Evolutionary conservation across 2,329 filamentous ascomycete genomes (phyloP).

Genomic region (Trichoderma sp.): DNA sequence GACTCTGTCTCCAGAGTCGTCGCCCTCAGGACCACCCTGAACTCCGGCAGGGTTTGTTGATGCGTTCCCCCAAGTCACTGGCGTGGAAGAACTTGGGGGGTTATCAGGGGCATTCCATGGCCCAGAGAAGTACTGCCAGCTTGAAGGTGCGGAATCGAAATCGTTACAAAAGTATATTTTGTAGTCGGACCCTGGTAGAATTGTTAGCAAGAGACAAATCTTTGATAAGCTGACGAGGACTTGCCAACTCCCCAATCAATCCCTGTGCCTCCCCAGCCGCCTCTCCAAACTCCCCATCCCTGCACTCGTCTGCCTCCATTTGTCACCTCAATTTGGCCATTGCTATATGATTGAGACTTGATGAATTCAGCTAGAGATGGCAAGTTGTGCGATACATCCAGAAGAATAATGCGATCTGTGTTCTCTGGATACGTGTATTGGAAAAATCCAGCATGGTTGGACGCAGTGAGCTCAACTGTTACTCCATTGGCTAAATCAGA

Average conservation of each 20-base stretch:
- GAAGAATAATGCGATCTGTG: constrained; percentile 47
- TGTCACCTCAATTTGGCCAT: constrained; percentile 45
- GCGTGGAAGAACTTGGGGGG: constrained; percentile 44
- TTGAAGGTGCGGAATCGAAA: constrained; percentile 31
- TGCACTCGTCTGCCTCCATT: constrained; percentile 46
- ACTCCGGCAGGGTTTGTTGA: constrained; percentile 59
- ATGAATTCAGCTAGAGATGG: constrained; percentile 43
- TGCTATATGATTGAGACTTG: constrained; percentile 48
- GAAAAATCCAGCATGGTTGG: constrained; percentile 55
- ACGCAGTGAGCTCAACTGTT: constrained; percentile 52
- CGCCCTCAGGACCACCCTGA: constrained; percentile 54
- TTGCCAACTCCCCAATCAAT: constrained; percentile 27
- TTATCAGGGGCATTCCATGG: constrained; percentile 25
- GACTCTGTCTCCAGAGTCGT: constrained; percentile 54
- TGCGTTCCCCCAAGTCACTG: constrained; percentile 45
- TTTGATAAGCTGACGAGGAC: not conserved
- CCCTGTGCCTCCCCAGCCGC: constrained; percentile 23
- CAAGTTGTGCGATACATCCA: constrained; percentile 54
- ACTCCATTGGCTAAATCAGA: constrained; percentile 55
- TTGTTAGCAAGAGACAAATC: not conserved
- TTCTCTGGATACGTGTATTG: constrained; percentile 53
- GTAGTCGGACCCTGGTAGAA: constrained; percentile 25
- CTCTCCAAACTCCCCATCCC: constrained; percentile 51
- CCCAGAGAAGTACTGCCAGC: constrained; percentile 45
- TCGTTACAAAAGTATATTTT: constrained; percentile 31